These are phyloP conservation scores for Cydonia oblonga DNA, from an alignment of 331 rosid genomes.

Conservation along the genomic window DNA sequence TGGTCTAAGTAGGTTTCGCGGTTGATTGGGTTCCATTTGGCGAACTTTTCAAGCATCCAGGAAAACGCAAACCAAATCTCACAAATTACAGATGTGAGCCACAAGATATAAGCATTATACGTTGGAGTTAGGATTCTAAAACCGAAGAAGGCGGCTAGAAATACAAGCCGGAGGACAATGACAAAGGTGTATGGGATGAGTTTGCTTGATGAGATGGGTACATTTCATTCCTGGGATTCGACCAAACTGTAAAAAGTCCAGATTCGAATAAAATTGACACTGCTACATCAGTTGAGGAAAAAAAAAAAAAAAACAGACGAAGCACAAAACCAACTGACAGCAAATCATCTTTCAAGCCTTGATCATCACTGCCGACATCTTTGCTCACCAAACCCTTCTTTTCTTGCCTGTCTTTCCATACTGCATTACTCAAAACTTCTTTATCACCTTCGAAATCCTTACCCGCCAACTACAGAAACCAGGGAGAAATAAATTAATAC, in stretches of 20 bases:
- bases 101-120: slow-evolving; percentile 51
- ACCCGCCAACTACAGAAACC: slow-evolving; percentile 28
- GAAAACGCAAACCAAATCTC: slow-evolving; percentile 85
- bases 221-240: slow-evolving; percentile 71
- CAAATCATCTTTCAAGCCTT: slow-evolving; percentile 42
- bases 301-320: not conserved
- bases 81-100: slow-evolving; percentile 73
- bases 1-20: slow-evolving; percentile 71
- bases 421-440: slow-evolving; percentile 27
- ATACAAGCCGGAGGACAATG: slow-evolving; percentile 48
- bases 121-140: slow-evolving; percentile 64
- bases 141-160: slow-evolving; percentile 63
- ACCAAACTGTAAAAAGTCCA: slow-evolving; percentile 31
- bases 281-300: not conserved
- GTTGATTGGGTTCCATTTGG: slow-evolving; percentile 79
- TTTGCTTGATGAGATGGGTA: slow-evolving; percentile 55
- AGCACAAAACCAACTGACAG: slow-evolving; percentile 29
- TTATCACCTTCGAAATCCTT: slow-evolving; percentile 54
- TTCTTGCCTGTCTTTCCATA: slow-evolving; percentile 66
- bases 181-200: slow-evolving; percentile 86
- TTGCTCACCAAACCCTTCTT: slow-evolving; percentile 44
- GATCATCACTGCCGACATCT: slow-evolving; percentile 25
- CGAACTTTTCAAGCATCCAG: slow-evolving; percentile 78
- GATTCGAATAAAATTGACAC: not conserved
- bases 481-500: not conserved